A percentile compares a stretch with the other conserved stretches of the same genome.
Evolutionary conservation across 2,329 filamentous ascomycete genomes (phyloP).

Genomic region (Sporothrix pseudoabietina): DNA sequence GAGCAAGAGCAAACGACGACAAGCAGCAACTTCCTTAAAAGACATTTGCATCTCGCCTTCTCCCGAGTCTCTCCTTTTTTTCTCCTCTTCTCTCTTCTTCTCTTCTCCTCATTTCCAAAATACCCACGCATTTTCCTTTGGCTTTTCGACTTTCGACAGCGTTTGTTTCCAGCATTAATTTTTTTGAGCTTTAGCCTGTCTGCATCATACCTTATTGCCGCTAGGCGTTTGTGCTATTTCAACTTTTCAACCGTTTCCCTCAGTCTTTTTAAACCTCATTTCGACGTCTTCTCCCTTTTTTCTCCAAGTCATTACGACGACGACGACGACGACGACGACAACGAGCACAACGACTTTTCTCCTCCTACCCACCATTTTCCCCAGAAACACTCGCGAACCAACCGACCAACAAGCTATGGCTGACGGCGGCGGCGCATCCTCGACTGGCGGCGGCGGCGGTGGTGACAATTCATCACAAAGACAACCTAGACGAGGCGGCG

Average conservation of each 20-base stretch:
- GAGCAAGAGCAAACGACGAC: neutral
- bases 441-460: conserved; percentile 3
- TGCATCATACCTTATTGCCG: conserved; percentile 23
- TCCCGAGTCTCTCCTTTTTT: neutral
- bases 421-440: neutral
- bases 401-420: conserved; percentile 12
- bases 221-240: conserved; percentile 15
- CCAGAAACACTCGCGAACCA: neutral
- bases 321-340: neutral
- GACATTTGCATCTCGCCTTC: neutral
- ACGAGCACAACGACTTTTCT: neutral
- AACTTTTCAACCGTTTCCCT: neutral
- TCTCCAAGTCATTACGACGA: neutral
- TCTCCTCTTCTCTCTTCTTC: neutral
- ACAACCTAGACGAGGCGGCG: conserved; percentile 37
- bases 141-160: neutral
- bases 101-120: neutral
- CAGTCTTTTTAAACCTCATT: neutral
- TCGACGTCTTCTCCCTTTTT: neutral
- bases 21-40: conserved; percentile 1
- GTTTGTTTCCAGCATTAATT: neutral
- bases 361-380: neutral
- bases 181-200: neutral
- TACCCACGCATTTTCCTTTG: neutral
- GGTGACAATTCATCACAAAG: conserved; percentile 28